phyloP scores from a whole-genome alignment of 140 eudicot genomes.

The Senecio squalidus region DNA sequence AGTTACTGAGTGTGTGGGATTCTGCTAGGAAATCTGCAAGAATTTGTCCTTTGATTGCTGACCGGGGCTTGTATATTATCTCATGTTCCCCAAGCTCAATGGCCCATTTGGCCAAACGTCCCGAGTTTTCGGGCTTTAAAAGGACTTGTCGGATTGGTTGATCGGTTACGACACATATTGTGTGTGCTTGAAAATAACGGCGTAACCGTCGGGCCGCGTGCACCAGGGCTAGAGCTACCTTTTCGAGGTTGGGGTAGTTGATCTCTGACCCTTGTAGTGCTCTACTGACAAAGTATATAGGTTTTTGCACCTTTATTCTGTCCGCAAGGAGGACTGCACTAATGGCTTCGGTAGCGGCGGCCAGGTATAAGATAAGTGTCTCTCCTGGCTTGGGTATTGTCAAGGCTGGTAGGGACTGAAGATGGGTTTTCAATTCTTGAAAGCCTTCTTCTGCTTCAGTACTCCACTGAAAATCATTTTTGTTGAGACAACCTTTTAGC shows the following conservation, averaged over 20 bases:
- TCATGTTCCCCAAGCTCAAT: neutral
- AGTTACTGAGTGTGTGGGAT: neutral
- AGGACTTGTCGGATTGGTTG: neutral
- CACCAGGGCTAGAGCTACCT: neutral
- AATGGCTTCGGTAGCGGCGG: neutral
- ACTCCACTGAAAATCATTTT: too few relatives aligned
- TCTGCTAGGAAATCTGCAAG: neutral
- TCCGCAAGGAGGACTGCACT: neutral
- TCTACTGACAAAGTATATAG: neutral
- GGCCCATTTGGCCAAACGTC: neutral
- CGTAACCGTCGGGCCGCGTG: neutral
- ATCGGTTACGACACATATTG: neutral
- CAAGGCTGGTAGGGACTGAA: neutral
- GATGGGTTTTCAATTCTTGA: neutral
- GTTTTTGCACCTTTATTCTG: neutral
- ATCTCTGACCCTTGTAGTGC: neutral
- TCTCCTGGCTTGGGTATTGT: neutral
- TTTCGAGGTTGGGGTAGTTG: neutral
- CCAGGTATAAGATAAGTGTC: neutral
- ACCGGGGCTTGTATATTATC: neutral
- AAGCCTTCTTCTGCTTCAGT: neutral
- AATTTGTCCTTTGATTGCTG: neutral
- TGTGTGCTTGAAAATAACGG: neutral
- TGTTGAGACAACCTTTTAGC: neutral
- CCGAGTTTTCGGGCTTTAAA: neutral